Conservation (phyloP, 805 yeast genomes). For the Yamadazyma sp. region DNA sequence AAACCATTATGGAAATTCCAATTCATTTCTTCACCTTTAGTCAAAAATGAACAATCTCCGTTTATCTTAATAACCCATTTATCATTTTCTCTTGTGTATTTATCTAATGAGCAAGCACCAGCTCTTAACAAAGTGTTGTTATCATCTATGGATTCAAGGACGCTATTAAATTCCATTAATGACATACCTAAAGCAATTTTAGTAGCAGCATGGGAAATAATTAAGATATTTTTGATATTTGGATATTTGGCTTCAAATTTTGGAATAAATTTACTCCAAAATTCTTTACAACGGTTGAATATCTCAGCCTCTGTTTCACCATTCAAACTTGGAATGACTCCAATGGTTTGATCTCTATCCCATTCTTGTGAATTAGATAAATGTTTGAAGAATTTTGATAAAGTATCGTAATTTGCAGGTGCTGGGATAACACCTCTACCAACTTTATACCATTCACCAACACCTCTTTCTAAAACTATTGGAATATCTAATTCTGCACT, state of each 20-base stretch:
- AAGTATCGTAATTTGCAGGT: slow-evolving; percentile 53
- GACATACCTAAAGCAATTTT: slow-evolving; percentile 86
- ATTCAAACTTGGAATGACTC: slow-evolving; percentile 53
- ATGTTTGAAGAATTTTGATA: slow-evolving; percentile 53
- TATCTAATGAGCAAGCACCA: slow-evolving; percentile 83
- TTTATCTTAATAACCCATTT: slow-evolving; percentile 65
- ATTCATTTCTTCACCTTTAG: slow-evolving; percentile 86
- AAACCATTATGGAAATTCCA: slow-evolving; percentile 78
- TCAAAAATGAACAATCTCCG: slow-evolving; percentile 70
- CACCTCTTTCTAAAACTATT: slow-evolving; percentile 71
- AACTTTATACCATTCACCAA: slow-evolving; percentile 91
- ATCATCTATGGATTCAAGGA: slow-evolving; percentile 50
- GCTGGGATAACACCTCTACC: slow-evolving; percentile 64
- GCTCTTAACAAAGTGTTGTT: slow-evolving; percentile 50
- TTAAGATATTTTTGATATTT: slow-evolving; percentile 54
- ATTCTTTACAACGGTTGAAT: slow-evolving; percentile 53
- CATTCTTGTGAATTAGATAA: slow-evolving; percentile 32
- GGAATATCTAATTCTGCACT: slow-evolving; percentile 57
- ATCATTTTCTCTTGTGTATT: slow-evolving; percentile 32
- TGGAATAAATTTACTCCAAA: slow-evolving; percentile 57
- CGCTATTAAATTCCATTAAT: slow-evolving; percentile 50
- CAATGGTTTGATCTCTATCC: slow-evolving; percentile 51
- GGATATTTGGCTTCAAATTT: slow-evolving; percentile 58
- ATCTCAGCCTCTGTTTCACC: slow-evolving; percentile 82
- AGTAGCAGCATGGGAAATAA: slow-evolving; percentile 93